phyloP scores from a whole-genome alignment of 202 grass and related monocot species.

The Carex arenaria region DNA sequence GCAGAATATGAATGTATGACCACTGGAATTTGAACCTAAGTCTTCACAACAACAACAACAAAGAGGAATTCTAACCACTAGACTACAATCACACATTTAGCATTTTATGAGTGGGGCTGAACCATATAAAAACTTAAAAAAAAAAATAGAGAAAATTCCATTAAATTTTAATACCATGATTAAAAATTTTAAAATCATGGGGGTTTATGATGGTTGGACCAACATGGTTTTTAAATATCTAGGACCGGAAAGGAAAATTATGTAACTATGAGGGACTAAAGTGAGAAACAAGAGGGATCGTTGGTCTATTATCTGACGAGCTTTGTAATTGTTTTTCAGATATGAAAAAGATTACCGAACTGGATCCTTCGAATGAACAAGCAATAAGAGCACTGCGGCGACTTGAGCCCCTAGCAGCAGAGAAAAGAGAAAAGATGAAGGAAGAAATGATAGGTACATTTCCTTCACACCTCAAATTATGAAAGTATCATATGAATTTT shows the following conservation, averaged over 20 bases:
- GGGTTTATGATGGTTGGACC: background rate
- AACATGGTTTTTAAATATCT: background rate
- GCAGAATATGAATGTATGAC: too few relatives aligned
- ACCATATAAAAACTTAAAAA: too few relatives aligned
- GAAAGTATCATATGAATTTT: background rate
- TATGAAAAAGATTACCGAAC: conserved; percentile 72
- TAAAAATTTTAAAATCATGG: too few relatives aligned
- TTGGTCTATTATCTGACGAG: conserved; percentile 9
- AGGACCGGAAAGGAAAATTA: background rate
- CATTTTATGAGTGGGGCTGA: too few relatives aligned
- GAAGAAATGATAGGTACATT: conserved; percentile 92
- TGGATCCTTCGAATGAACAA: conserved; percentile 84
- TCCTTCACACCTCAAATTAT: background rate
- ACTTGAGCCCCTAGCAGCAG: conserved; percentile 75
- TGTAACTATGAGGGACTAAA: background rate
- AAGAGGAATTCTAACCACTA: too few relatives aligned
- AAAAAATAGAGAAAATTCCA: too few relatives aligned
- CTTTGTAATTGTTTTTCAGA: conserved; percentile 38
- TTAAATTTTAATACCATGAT: too few relatives aligned
- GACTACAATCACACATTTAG: too few relatives aligned
- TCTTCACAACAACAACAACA: too few relatives aligned
- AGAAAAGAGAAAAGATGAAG: conserved; percentile 97
- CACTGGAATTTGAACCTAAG: too few relatives aligned
- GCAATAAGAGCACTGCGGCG: conserved; percentile 60
- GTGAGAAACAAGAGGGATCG: background rate